Conservation (phyloP, 306 rosid genomes). For the Fagus sylvatica region DNA sequence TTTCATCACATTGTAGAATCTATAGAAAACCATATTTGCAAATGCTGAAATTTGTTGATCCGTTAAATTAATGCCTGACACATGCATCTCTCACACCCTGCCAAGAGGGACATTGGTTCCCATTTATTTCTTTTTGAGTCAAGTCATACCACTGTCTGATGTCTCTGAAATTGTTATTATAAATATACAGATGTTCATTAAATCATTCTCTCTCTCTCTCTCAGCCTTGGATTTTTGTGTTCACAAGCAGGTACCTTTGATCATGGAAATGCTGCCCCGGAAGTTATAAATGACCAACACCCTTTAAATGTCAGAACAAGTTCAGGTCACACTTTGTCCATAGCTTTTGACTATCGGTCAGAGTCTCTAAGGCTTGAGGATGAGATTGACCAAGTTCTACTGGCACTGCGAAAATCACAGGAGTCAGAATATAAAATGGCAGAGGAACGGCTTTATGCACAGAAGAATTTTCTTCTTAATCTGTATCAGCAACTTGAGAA, state of each 20-base stretch:
- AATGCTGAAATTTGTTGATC: background rate
- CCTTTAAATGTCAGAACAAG: constrained; percentile 26
- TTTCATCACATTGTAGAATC: background rate
- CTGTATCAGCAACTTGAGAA: constrained; percentile 58
- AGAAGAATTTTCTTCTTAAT: constrained; percentile 48
- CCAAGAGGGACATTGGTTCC: background rate
- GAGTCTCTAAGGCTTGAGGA: constrained; percentile 43
- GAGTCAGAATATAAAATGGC: constrained; percentile 58
- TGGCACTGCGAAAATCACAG: constrained; percentile 60
- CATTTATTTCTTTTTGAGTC: background rate
- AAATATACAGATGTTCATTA: background rate
- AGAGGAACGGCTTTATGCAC: constrained; percentile 59
- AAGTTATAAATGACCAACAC: constrained; percentile 17
- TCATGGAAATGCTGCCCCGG: constrained; percentile 32
- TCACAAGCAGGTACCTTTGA: constrained; percentile 38
- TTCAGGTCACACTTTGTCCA: constrained; percentile 25
- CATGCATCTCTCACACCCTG: background rate
- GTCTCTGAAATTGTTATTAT: background rate
- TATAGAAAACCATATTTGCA: background rate
- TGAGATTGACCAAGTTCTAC: constrained; percentile 55
- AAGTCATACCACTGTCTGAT: background rate
- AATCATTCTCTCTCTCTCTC: background rate
- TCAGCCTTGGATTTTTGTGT: constrained; percentile 20
- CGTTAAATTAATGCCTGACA: background rate
- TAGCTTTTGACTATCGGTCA: constrained; percentile 29